These are phyloP conservation scores for Lepidium didymum DNA, from an alignment of 345 rosid genomes.

Conservation along the genomic window DNA sequence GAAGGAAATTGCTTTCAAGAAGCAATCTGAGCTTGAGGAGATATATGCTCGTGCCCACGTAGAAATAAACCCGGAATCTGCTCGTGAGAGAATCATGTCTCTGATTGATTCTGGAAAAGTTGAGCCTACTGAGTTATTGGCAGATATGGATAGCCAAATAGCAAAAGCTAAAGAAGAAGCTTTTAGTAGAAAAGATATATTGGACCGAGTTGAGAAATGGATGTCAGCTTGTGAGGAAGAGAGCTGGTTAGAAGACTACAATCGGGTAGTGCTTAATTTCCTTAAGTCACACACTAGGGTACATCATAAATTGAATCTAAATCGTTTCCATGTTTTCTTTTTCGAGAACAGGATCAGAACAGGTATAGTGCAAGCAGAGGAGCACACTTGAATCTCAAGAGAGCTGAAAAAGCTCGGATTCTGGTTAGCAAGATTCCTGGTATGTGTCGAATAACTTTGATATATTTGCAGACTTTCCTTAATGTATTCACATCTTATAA, in stretches of 20 bases:
- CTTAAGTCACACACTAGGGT: neutral
- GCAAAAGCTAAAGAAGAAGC: conserved; percentile 86
- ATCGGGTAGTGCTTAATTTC: conserved; percentile 46
- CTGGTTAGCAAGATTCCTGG: conserved; percentile 97
- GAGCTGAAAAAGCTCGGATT: conserved; percentile 90
- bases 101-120: conserved; percentile 79
- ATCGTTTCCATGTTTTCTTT: neutral
- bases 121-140: conserved; percentile 87
- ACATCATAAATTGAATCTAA: neutral
- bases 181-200: conserved; percentile 83
- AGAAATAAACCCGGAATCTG: conserved; percentile 73
- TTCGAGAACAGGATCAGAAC: conserved; percentile 80
- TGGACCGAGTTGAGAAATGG: conserved; percentile 99
- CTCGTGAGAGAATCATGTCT: conserved; percentile 82
- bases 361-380: conserved; percentile 97
- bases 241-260: conserved; percentile 99
- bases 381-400: conserved; percentile 97
- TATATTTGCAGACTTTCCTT: neutral
- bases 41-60: conserved; percentile 71
- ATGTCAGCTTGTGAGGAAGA: conserved; percentile 99
- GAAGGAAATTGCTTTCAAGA: conserved; percentile 97
- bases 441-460: conserved; percentile 22
- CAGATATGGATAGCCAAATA: conserved; percentile 92
- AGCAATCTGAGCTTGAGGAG: conserved; percentile 92
- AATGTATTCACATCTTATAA: neutral